Evolutionary conservation across 129 eudicot species (phyloP), one percentile per base, ranked within the genome.

Genomic region (Calendula officinalis): DNA sequence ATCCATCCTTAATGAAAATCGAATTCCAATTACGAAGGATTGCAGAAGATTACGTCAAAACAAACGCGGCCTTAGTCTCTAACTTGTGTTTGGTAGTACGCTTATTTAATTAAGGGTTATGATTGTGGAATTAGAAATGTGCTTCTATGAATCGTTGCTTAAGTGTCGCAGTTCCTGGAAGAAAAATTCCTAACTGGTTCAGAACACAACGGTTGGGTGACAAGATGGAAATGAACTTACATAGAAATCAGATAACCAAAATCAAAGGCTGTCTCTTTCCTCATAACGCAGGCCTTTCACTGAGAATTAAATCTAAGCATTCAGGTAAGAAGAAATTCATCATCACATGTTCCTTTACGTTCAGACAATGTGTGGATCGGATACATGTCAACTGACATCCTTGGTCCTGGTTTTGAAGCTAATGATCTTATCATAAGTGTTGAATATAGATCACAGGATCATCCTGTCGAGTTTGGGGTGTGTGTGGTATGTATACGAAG

Each of bases 151-250:
- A 56, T 34, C 62, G 34, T 56, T 9, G 32, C n/a, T 36, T 35
- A 15, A 56, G 22, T 56, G 14, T 56, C 13, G 4, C 10, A 36
- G 43, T 56, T 56, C 62, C 62, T 36, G 62, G 62, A 56, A 36
- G 27, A 34, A 13, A 36, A 4, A 56, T 36, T 36, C 62, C 62
- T 9, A 56, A 38, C 45, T 34, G 62, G 62, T 4, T 56, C 42
- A 56, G n/a, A 22, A 35, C n/a, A 2, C 44, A 13, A 4, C 0
- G 32, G 4, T 49, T 49, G 43, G 62, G 45, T 56, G 11, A 56
- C 62, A 35, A 17, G 11, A 35, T 53, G 5, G 8, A 15, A 22
- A 10, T 56, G 62, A 7, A 56, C 6, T 7, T 34, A 7, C 5
- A 10, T 35, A 42, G 36, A 56, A 36, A 6, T 22, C 62, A 56